Evolutionary conservation across 1,139 yeast genomes (phyloP), one percentile per base, ranked within the genome.

Genomic region (Pichia sp.): DNA sequence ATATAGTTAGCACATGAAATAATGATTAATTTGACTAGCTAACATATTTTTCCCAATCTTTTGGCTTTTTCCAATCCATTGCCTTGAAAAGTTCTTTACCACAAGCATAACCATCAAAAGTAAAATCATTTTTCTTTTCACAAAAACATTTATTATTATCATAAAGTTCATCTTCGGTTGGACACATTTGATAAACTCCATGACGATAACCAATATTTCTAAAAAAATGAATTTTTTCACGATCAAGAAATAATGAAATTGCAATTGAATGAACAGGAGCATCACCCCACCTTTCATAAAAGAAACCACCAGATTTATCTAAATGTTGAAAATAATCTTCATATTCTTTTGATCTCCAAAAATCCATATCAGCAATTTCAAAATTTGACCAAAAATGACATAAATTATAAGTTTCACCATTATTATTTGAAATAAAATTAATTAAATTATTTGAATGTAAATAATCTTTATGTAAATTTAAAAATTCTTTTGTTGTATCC

Each of bases 231-330:
- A 79, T 64, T 54, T 74, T 62, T 42, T 68, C 68, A 44, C 64
- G 67, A 43, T 74, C 70, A 47, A 73, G 66, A 53, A 79, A 71
- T 39, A 79, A 64, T 0, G 81, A 63, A 5, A 74, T 80, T 1
- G 79, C 84, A 48, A 79, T 69, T 3, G 83, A 76, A 59, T 78
- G 81, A 43, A 79, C 66, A 2, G 83, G 82, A 0, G 83, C 81
- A 60, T 77, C 83, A 5, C 82, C 81, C 84, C 84, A 79, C 59
- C 82, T 64, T 56, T 79, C 84, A 59, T 76, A 76, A 60, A 76
- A 78, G 56, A 79, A 78, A 1, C 83, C 83, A 18, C 83, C 83
- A 0, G 74, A 63, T 43, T 64, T 59, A 59, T 78, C 81, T 54
- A 77, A 66, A 57, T 70, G 63, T 3, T 73, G 68, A 50, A 78